Evolutionary conservation across 192 early-diverging fungal species (phyloP).

Genomic region (Podila epigama): DNA sequence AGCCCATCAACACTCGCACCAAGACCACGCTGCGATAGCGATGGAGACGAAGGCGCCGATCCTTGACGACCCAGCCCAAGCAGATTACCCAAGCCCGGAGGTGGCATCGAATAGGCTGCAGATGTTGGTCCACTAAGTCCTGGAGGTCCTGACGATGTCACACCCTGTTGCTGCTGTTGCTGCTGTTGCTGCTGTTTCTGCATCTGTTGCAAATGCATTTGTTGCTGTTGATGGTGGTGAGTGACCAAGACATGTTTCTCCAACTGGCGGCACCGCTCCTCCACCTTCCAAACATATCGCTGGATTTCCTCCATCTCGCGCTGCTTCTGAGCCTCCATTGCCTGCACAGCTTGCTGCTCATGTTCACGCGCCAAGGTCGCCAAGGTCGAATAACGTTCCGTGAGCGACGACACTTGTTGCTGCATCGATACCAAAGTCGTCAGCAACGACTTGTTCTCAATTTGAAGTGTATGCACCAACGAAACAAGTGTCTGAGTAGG

Average conservation of each 20-base stretch:
- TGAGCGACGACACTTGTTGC: conserved; percentile 57
- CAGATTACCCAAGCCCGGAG: conserved; percentile 31
- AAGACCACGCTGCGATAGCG: conserved; percentile 7
- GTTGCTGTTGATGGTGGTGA: conserved; percentile 15
- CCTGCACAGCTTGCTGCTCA: conserved; percentile 51
- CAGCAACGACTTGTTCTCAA: conserved; percentile 55
- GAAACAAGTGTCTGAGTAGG: conserved; percentile 33
- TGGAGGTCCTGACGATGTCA: conserved; percentile 23
- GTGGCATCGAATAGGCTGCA: conserved; percentile 22
- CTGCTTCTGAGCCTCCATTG: conserved; percentile 53
- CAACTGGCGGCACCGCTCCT: conserved; percentile 43
- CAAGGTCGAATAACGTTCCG: conserved; percentile 50
- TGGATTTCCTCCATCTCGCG: conserved; percentile 58
- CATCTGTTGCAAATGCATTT: conserved; percentile 35
- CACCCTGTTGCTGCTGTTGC: conserved; percentile 23
- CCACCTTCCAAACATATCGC: conserved; percentile 57
- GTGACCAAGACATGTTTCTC: conserved; percentile 39
- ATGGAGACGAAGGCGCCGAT: conserved; percentile 34
- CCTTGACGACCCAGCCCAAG: conserved; percentile 34
- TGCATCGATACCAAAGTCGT: conserved; percentile 54
- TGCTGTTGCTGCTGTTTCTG: conserved; percentile 34
- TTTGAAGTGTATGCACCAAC: conserved; percentile 49
- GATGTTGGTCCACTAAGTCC: not conserved
- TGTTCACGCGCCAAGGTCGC: conserved; percentile 51
- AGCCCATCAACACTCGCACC: conserved; percentile 21